A percentile compares a stretch with the other conserved stretches of the same genome.
phyloP scores from a whole-genome alignment of 2,329 filamentous ascomycete species.

The Ophiostoma himal-ulmi region DNA sequence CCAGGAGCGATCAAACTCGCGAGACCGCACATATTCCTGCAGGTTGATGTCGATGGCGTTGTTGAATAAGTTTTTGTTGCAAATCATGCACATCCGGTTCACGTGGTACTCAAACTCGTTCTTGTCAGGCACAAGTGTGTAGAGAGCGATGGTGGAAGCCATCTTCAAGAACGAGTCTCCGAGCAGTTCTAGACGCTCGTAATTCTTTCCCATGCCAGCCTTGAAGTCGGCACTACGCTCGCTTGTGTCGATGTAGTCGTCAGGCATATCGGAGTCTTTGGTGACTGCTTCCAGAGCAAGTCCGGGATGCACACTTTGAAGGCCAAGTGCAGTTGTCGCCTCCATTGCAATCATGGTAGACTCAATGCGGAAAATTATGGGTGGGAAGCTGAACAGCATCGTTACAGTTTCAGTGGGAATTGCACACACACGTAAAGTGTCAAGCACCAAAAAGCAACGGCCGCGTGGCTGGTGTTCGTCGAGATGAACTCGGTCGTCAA shows the following conservation, averaged over 20 bases:
- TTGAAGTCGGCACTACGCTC: slow-evolving; percentile 69
- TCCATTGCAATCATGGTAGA: slow-evolving; percentile 75
- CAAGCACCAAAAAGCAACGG: slow-evolving; percentile 64
- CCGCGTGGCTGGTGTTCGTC: slow-evolving; percentile 38
- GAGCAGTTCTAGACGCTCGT: slow-evolving; percentile 88
- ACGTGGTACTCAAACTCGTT: slow-evolving; percentile 87
- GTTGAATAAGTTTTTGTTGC: slow-evolving; percentile 84
- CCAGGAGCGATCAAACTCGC: slow-evolving; percentile 78
- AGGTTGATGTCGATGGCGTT: slow-evolving; percentile 61
- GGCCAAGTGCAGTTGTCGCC: slow-evolving; percentile 58
- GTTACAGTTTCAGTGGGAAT: slow-evolving; percentile 63
- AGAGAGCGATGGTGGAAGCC: slow-evolving; percentile 85
- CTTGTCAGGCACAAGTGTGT: slow-evolving; percentile 66
- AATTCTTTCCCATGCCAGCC: slow-evolving; percentile 85
- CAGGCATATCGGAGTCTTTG: slow-evolving; percentile 81
- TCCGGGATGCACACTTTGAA: slow-evolving; percentile 55
- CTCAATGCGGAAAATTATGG: slow-evolving; percentile 79
- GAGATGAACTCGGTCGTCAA: slow-evolving; percentile 57
- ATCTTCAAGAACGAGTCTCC: slow-evolving; percentile 95
- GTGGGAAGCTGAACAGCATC: slow-evolving; percentile 71
- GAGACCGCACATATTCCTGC: slow-evolving; percentile 74
- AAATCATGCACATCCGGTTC: slow-evolving; percentile 82
- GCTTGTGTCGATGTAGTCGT: slow-evolving; percentile 61
- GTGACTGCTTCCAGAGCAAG: slow-evolving; percentile 85
- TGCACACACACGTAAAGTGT: slow-evolving; percentile 69